Evolutionary conservation across 73 alveolate species (phyloP).

Genomic region (Paramecium biaurelia): DNA sequence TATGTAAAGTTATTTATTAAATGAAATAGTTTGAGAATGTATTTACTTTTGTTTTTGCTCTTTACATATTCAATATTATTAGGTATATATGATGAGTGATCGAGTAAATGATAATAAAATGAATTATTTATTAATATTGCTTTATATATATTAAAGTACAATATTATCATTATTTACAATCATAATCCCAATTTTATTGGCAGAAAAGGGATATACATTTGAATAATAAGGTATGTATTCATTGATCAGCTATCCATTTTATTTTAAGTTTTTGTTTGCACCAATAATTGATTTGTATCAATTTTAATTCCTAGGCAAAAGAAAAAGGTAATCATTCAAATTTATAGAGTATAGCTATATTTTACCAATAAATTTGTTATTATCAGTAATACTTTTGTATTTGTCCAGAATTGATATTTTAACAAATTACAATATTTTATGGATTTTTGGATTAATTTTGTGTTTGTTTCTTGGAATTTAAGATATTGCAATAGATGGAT

Average conservation of each 20-base stretch:
- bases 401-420: neutral
- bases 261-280: neutral
- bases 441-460: neutral
- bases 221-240: constrained; percentile 37
- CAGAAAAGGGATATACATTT: constrained; percentile 31
- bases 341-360: neutral
- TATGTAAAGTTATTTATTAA: neutral
- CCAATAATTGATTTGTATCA: constrained; percentile 3
- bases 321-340: neutral
- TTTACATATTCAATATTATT: constrained; percentile 33
- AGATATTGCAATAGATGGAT: constrained; percentile 31
- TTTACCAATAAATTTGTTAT: neutral
- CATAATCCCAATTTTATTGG: constrained; percentile 11
- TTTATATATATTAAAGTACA: constrained; percentile 15
- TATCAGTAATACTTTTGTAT: neutral
- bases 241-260: constrained; percentile 7
- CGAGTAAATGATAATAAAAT: neutral
- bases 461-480: constrained; percentile 10
- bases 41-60: neutral
- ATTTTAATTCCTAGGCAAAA: neutral
- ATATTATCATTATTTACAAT: neutral
- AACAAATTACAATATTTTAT: neutral
- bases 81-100: constrained; percentile 35
- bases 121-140: constrained; percentile 33
- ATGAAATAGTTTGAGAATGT: neutral